A percentile compares a stretch with the other conserved stretches of the same genome.
Evolutionary conservation across 257 asterid genomes (phyloP).

Genomic region (Euphrasia confusa): DNA sequence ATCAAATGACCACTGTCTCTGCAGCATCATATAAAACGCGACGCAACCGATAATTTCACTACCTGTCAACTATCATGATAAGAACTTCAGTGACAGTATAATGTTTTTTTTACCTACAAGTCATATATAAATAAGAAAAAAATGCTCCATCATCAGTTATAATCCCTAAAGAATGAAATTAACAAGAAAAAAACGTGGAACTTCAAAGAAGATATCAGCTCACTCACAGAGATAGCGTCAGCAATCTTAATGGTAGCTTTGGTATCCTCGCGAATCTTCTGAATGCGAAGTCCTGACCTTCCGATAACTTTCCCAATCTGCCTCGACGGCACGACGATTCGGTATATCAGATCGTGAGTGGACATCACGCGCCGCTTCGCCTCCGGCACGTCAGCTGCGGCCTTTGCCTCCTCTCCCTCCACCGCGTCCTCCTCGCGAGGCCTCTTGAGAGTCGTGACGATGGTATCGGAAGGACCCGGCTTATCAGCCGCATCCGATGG

Average conservation of each 20-base stretch:
- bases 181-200: neutral
- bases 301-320: constrained; percentile 99
- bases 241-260: constrained; percentile 83
- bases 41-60: neutral
- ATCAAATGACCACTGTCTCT: neutral
- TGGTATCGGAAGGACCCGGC: constrained; percentile 18
- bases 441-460: constrained; percentile 44
- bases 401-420: constrained; percentile 35
- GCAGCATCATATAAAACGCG: neutral
- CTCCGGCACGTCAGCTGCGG: constrained; percentile 45
- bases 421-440: constrained; percentile 55
- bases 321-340: constrained; percentile 83
- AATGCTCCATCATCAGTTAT: neutral
- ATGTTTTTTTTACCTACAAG: neutral
- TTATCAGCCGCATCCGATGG: constrained; percentile 26
- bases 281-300: constrained; percentile 80
- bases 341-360: constrained; percentile 61
- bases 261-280: constrained; percentile 87
- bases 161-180: neutral
- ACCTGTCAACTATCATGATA: neutral
- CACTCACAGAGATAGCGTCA: constrained; percentile 58
- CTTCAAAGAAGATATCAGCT: constrained; percentile 15
- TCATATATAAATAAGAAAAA: neutral
- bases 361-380: constrained; percentile 73
- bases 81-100: neutral